Conservation (phyloP, 495 filamentous ascomycete species). For the Penicillium subrubescens region DNA sequence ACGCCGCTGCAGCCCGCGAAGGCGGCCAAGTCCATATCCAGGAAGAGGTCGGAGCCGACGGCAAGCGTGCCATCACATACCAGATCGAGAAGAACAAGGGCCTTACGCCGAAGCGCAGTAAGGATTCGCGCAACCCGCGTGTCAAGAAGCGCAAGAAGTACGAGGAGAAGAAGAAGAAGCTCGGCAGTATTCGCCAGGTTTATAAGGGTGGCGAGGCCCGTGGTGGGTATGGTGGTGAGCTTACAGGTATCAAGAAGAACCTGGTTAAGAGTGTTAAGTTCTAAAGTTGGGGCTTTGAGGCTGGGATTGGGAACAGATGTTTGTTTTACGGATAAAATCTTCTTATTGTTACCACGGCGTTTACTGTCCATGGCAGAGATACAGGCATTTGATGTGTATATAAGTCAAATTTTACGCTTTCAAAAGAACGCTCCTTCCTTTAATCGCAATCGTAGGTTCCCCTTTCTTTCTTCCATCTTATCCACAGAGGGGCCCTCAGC, state of each 20-base stretch:
- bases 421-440: not conserved
- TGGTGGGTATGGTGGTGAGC: constrained; percentile 88
- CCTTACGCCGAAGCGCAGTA: constrained; percentile 82
- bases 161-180: constrained; percentile 93
- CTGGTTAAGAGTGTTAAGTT: constrained; percentile 93
- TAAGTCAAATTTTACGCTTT: constrained; percentile 18
- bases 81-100: constrained; percentile 98
- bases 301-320: constrained; percentile 16
- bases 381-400: constrained; percentile 36
- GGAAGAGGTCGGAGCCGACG: constrained; percentile 68
- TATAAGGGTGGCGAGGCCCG: constrained; percentile 87
- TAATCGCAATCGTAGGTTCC: too few species aligned
- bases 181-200: constrained; percentile 75
- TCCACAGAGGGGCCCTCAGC: too few species aligned
- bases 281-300: constrained; percentile 34
- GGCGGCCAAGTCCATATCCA: constrained; percentile 57
- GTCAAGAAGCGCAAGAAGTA: constrained; percentile 97
- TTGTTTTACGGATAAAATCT: constrained; percentile 28
- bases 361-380: constrained; percentile 29
- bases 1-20: constrained; percentile 55
- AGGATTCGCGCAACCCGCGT: constrained; percentile 89
- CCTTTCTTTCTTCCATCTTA: too few species aligned
- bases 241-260: constrained; percentile 92
- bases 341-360: constrained; percentile 32
- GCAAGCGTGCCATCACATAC: constrained; percentile 87